Evolutionary conservation across 108 stramenopile species (phyloP).

Genomic region (Skeletonema menzelii): DNA sequence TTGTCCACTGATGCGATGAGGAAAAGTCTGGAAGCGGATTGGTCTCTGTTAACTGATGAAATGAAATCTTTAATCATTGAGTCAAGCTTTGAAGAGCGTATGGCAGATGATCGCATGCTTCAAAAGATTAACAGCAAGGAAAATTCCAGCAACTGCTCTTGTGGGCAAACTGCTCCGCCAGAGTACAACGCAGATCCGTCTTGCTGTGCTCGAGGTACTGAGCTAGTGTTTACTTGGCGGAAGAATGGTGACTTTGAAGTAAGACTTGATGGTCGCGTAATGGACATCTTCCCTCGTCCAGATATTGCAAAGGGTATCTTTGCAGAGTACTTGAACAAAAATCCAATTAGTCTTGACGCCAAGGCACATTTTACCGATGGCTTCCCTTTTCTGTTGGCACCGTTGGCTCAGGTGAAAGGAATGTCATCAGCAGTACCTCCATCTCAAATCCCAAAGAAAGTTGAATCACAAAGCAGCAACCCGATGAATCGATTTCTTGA

Average conservation of each 20-base stretch:
- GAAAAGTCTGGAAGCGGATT: constrained; percentile 79
- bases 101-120: constrained; percentile 66
- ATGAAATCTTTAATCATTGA: constrained; percentile 70
- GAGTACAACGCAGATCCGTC: constrained; percentile 69
- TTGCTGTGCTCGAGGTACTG: constrained; percentile 88
- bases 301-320: constrained; percentile 86
- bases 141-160: constrained; percentile 79
- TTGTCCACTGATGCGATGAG: constrained; percentile 83
- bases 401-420: constrained; percentile 75
- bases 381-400: constrained; percentile 82
- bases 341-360: constrained; percentile 81
- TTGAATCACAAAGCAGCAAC: neutral
- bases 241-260: constrained; percentile 84
- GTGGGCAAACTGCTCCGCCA: constrained; percentile 79
- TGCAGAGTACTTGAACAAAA: constrained; percentile 76
- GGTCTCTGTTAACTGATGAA: constrained; percentile 81
- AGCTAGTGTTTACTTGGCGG: constrained; percentile 84
- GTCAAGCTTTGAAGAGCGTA: constrained; percentile 77
- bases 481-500: constrained; percentile 30
- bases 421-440: constrained; percentile 38
- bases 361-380: constrained; percentile 76
- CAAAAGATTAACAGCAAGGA: constrained; percentile 62
- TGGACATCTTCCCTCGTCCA: constrained; percentile 77
- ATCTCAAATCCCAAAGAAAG: constrained; percentile 6
- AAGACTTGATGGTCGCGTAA: constrained; percentile 75